Conservation (phyloP, 2,329 filamentous ascomycete species). For the Fusarium chaquense region DNA sequence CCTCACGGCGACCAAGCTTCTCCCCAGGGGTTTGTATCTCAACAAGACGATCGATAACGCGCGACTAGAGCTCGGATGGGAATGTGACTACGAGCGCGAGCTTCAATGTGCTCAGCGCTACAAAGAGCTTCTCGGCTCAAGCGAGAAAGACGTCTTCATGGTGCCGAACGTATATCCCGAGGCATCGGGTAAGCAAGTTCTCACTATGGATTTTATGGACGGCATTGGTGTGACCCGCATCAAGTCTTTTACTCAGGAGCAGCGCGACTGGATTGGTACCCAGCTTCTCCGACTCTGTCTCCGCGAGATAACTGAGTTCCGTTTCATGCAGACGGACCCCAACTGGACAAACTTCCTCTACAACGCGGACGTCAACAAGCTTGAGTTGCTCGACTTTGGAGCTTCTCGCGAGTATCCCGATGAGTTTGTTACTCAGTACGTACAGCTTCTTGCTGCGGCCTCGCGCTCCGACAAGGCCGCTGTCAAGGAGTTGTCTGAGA, state of each 20-base stretch:
- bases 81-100: slow-evolving; percentile 95
- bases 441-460: slow-evolving; percentile 83
- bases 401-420: slow-evolving; percentile 88
- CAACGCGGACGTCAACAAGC: slow-evolving; percentile 75
- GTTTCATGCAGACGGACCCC: slow-evolving; percentile 98
- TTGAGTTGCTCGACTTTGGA: slow-evolving; percentile 96
- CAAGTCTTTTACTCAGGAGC: slow-evolving; percentile 78
- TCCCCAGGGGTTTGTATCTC: slow-evolving; percentile 92
- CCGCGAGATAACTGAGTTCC: slow-evolving; percentile 93
- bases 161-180: slow-evolving; percentile 83
- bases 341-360: slow-evolving; percentile 99
- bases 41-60: slow-evolving; percentile 98
- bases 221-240: slow-evolving; percentile 88
- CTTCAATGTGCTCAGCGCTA: slow-evolving; percentile 84
- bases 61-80: slow-evolving; percentile 91
- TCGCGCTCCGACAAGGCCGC: slow-evolving; percentile 73
- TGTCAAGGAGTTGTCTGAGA: slow-evolving; percentile 76
- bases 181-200: slow-evolving; percentile 85
- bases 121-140: slow-evolving; percentile 71
- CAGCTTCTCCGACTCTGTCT: slow-evolving; percentile 92
- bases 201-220: slow-evolving; percentile 93
- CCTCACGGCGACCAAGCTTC: slow-evolving; percentile 86
- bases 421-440: slow-evolving; percentile 83
- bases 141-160: slow-evolving; percentile 76
- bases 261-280: slow-evolving; percentile 96